phyloP scores from a whole-genome alignment of 306 rosid genomes.

The Cicer cuneatum region DNA sequence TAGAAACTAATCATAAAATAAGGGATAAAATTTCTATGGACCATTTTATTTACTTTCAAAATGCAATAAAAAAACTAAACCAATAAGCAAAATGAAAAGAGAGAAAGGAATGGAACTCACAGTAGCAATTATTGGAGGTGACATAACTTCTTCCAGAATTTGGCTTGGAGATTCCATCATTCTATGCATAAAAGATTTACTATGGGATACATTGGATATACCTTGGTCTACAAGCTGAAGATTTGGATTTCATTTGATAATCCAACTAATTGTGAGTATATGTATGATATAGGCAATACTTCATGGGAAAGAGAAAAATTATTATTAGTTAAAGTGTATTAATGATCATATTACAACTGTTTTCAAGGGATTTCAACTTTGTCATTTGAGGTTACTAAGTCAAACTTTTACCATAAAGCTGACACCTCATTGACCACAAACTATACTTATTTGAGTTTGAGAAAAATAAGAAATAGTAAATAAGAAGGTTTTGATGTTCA shows the following conservation, averaged over 20 bases:
- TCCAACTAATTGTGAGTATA: neutral
- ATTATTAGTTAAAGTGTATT: too few species aligned
- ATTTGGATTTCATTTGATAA: slow-evolving; percentile 7
- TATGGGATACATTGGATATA: neutral
- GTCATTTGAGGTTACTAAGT: too few species aligned
- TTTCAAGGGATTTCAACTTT: too few species aligned
- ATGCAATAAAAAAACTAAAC: neutral
- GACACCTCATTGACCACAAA: too few species aligned
- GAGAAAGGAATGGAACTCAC: slow-evolving; percentile 53
- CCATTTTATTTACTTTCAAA: slow-evolving; percentile 4
- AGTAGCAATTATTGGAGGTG: slow-evolving; percentile 79
- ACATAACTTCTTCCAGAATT: slow-evolving; percentile 57
- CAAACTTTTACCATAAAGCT: too few species aligned
- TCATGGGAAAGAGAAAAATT: neutral
- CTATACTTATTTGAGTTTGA: neutral
- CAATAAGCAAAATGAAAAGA: neutral
- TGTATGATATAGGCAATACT: neutral
- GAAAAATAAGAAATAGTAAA: neutral
- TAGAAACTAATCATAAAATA: slow-evolving; percentile 53
- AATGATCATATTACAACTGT: too few species aligned
- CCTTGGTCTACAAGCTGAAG: slow-evolving; percentile 48
- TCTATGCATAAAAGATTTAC: slow-evolving; percentile 13
- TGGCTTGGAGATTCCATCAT: slow-evolving; percentile 31
- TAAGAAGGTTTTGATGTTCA: too few species aligned
- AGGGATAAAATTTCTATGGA: neutral